Base-by-base conservation (phyloP, 2,329 filamentous ascomycete genomes). In the Harringtonia aguacate region DNA sequence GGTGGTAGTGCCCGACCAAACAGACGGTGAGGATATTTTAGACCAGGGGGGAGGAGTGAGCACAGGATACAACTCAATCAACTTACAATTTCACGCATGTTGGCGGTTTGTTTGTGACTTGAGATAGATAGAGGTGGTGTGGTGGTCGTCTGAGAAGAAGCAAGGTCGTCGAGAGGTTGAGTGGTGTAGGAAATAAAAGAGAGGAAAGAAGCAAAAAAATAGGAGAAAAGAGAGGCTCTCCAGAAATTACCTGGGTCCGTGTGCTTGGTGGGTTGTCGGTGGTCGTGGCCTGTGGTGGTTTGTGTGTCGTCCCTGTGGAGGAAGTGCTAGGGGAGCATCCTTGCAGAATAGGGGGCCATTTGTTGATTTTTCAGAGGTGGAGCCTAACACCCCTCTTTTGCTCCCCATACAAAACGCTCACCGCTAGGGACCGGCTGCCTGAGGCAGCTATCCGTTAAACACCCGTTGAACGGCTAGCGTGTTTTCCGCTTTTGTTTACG, bases 31-130 rank as follows among this genome's bases (percentile, higher is more conserved):
- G 9, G 27, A 22, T 21, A 28, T n/a, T 24, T 4, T 13, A 15
- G 36, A 28, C 29, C 34, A 31, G 42, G 38, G 45, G 45, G 18
- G 22, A 22, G 8, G 18, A 30, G 22, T 14, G 20, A 41, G 39
- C 21, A 22, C n/a, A 27, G 21, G 34, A 9, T 14, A 38, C 6
- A 20, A 38, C 36, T 5, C 12, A 17, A 29, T 43, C 44, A 42
- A 78, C 79, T 67, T 71, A 83, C 79, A 62, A 84, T 84, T 72
- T 84, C 79, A 78, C 79, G 79, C 79, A 84, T 84, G 55, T 70
- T 81, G 76, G 60, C 59, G 58, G 57, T 52, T 52, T 22, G 22
- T 13, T 8, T 2, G 21, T 7, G 18, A 2, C 31, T 17, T 36
- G 22, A 15, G 24, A 34, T 43, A 38, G 13, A 45, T 15, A 42